A percentile compares a stretch with the other conserved stretches of the same genome.
Conservation (phyloP, 345 rosid species). For the Linum trigynum region DNA sequence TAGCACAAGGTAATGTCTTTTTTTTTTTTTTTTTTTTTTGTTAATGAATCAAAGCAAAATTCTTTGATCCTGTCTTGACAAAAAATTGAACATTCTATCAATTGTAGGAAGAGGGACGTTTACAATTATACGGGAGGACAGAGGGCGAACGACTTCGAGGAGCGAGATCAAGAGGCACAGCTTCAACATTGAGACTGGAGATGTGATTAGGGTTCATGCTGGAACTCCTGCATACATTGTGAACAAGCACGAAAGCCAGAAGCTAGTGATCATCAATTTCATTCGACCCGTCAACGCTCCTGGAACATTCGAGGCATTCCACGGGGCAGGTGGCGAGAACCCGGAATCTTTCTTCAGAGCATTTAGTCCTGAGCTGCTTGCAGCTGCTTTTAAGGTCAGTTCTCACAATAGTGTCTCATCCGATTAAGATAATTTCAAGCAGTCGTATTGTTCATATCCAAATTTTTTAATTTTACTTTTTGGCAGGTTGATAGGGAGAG, state of each 20-base stretch:
- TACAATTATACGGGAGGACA: conserved; percentile 15
- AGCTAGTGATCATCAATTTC: conserved; percentile 23
- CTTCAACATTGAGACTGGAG: conserved; percentile 14
- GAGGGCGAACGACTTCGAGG: neutral
- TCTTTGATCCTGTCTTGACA: neutral
- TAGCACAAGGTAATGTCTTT: conserved; percentile 8
- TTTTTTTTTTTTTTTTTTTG: too few species aligned
- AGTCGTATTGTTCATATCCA: neutral
- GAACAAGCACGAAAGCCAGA: conserved; percentile 15
- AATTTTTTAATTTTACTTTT: neutral
- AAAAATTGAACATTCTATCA: neutral
- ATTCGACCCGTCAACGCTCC: conserved; percentile 32
- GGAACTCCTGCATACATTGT: conserved; percentile 15
- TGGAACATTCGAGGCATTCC: conserved; percentile 18
- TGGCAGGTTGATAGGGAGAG: conserved; percentile 14
- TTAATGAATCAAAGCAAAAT: too few species aligned
- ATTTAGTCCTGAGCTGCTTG: conserved; percentile 22
- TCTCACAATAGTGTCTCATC: neutral
- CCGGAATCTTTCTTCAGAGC: conserved; percentile 13
- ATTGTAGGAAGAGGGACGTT: conserved; percentile 37
- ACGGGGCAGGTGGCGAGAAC: conserved; percentile 6
- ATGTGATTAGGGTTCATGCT: conserved; percentile 12
- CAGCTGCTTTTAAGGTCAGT: conserved; percentile 18
- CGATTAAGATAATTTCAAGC: neutral
- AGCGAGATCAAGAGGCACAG: conserved; percentile 6